phyloP scores from a whole-genome alignment of 805 yeast genomes.

The Lipomyces starkeyi region DNA sequence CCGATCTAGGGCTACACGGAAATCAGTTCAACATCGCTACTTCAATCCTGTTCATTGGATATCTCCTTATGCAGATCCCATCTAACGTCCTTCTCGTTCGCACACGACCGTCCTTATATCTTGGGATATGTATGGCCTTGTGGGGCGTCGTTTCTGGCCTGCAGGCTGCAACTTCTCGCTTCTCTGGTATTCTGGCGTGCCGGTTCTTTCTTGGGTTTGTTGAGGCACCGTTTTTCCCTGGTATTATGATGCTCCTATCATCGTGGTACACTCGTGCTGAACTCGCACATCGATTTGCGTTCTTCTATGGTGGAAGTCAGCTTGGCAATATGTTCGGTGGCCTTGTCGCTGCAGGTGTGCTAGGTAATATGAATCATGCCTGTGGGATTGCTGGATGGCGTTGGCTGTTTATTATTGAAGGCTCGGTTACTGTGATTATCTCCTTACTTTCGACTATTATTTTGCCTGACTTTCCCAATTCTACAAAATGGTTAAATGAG shows the following conservation, averaged over 20 bases:
- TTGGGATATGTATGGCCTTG: slow-evolving; percentile 42
- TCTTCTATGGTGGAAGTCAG: slow-evolving; percentile 58
- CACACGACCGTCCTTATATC: slow-evolving; percentile 34
- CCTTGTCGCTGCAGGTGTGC: slow-evolving; percentile 56
- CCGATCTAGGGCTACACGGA: slow-evolving; percentile 50
- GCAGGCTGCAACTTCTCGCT: slow-evolving; percentile 43
- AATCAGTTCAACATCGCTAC: slow-evolving; percentile 52
- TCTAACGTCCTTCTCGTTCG: slow-evolving; percentile 44
- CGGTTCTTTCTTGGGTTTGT: slow-evolving; percentile 47
- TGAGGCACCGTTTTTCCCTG: slow-evolving; percentile 51
- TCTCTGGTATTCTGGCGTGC: slow-evolving; percentile 48
- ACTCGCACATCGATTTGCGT: slow-evolving; percentile 54
- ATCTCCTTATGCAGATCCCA: slow-evolving; percentile 34
- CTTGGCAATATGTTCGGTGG: slow-evolving; percentile 65
- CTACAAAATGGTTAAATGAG: slow-evolving; percentile 33
- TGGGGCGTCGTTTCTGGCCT: slow-evolving; percentile 47
- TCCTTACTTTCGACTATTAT: slow-evolving; percentile 41
- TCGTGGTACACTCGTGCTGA: slow-evolving; percentile 55
- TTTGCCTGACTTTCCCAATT: slow-evolving; percentile 55
- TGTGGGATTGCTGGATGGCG: slow-evolving; percentile 55
- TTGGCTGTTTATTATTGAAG: slow-evolving; percentile 59
- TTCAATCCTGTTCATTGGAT: slow-evolving; percentile 49
- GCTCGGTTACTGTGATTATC: slow-evolving; percentile 47
- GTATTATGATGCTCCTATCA: slow-evolving; percentile 46
- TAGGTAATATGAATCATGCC: slow-evolving; percentile 51